phyloP scores from a whole-genome alignment of 2,329 filamentous ascomycete species.

The Beauveria rudraprayagi region DNA sequence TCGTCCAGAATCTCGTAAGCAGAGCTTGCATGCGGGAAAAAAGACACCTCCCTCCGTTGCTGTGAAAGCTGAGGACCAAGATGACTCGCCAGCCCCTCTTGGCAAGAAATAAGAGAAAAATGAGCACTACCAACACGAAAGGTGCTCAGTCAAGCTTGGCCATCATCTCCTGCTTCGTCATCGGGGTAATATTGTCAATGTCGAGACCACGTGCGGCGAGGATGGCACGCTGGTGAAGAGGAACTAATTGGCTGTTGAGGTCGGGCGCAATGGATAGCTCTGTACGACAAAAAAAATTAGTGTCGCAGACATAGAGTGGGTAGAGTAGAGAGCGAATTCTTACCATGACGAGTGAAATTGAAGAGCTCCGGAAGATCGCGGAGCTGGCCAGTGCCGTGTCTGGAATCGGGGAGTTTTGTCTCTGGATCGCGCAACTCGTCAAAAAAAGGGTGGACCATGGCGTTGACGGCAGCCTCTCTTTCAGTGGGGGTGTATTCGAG shows the following conservation, averaged over 20 bases:
- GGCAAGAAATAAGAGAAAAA: conserved; percentile 6
- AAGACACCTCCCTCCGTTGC: not conserved
- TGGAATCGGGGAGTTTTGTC: conserved; percentile 88
- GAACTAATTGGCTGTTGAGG: conserved; percentile 82
- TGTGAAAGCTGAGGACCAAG: not conserved
- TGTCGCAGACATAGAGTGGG: not conserved
- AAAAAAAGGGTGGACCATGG: conserved; percentile 98
- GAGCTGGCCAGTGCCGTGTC: conserved; percentile 71
- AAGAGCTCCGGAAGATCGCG: conserved; percentile 84
- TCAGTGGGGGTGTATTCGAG: conserved; percentile 97
- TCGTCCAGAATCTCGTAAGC: not conserved
- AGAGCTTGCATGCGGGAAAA: not conserved
- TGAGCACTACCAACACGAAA: not conserved
- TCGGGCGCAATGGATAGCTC: conserved; percentile 93
- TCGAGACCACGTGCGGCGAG: conserved; percentile 75
- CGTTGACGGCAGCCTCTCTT: conserved; percentile 84
- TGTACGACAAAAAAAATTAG: conserved; percentile 27
- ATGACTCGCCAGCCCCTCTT: not conserved
- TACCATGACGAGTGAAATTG: conserved; percentile 91
- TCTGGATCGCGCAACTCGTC: conserved; percentile 89
- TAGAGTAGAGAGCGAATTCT: conserved; percentile 24
- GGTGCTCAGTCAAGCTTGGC: conserved; percentile 83
- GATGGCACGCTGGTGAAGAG: conserved; percentile 66
- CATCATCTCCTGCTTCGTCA: conserved; percentile 95
- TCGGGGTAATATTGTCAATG: conserved; percentile 85